Evolutionary conservation across 331 rosid genomes (phyloP), one percentile per base, ranked within the genome.

Genomic region (Acacia concinna): DNA sequence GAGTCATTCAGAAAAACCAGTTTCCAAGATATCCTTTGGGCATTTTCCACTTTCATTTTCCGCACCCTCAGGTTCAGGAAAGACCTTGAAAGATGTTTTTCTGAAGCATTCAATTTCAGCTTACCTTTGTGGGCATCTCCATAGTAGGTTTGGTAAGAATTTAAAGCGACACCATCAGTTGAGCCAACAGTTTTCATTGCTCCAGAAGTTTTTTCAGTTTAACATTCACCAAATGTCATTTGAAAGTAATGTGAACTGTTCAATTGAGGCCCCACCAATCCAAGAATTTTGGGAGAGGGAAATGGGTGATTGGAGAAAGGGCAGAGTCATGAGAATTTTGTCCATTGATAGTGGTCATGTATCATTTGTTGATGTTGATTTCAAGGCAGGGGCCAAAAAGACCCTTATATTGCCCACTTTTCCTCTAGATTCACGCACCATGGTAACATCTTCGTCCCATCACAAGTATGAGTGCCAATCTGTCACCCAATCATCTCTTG

Each of bases 261-360:
- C 96, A 20, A 6, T 34, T 60, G 88, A 74, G 60, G 85, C 82
- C 56, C 76, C 85, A 3, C 84, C 83, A 27, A 25, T 76, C 82
- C 83, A 83, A 71, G 99, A 93, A 72, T 95, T 95, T 75, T 93
- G 98, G 98, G 99, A 95, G 84, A 93, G 99, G 99, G 98, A 93
- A 87, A 93, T 90, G 94, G 99, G 98, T 25, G 99, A 93, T 80
- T 95, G 98, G 97, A 89, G 98, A 90, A 93, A 74, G 90, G 90
- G 84, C 69, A 86, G 96, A 87, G 87, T 87, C 80, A 68, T 95
- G 87, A 88, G 98, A 74, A 82, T 95, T 83, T 73, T 95, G 84
- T 97, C 98, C 87, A 89, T 93, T 78, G 99, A 95, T 83, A 79
- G 71, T 56, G 99, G 97, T 35, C 89, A 76, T 72, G 91, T 93